phyloP scores from a whole-genome alignment of 148 eudicot genomes.

The Rhododendron simsii region DNA sequence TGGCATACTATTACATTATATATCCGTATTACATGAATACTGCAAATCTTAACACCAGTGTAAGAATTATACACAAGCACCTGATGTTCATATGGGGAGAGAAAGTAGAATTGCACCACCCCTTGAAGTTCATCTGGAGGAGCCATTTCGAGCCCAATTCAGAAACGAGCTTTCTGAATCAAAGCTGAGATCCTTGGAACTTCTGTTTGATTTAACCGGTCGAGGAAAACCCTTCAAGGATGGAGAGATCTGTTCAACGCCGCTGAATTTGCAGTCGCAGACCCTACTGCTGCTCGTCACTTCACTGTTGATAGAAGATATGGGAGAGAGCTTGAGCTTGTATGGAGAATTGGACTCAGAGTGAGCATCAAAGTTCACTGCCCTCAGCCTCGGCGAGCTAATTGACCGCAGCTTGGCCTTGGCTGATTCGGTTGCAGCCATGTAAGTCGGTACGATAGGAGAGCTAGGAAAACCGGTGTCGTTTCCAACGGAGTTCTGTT shows the following conservation, averaged over 20 bases:
- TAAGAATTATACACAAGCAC: not conserved
- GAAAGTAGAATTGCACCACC: not conserved
- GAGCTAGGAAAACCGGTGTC: slow-evolving; percentile 30
- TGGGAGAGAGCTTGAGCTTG: slow-evolving; percentile 55
- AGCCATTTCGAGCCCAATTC: slow-evolving; percentile 11
- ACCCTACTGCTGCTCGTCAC: slow-evolving; percentile 24
- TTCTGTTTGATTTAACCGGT: slow-evolving; percentile 21
- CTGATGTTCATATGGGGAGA: not conserved
- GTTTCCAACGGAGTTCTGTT: slow-evolving; percentile 36
- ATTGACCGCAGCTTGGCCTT: slow-evolving; percentile 53
- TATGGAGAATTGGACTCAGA: slow-evolving; percentile 63
- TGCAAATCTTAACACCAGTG: not conserved
- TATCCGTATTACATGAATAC: not conserved
- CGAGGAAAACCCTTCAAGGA: not conserved
- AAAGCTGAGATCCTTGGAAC: slow-evolving; percentile 19
- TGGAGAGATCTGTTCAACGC: not conserved
- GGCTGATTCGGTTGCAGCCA: slow-evolving; percentile 78
- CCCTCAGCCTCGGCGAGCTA: slow-evolving; percentile 60
- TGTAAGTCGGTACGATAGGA: slow-evolving; percentile 56
- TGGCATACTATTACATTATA: not conserved
- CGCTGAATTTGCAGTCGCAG: not conserved
- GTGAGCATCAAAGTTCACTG: slow-evolving; percentile 30
- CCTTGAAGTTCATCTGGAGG: slow-evolving; percentile 10
- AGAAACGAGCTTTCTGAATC: slow-evolving; percentile 18
- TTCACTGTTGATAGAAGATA: slow-evolving; percentile 64